Evolutionary conservation across 768 basidiomycete species (phyloP), one percentile per base, ranked within the genome.

Genomic region (Mycena rebaudengoi): DNA sequence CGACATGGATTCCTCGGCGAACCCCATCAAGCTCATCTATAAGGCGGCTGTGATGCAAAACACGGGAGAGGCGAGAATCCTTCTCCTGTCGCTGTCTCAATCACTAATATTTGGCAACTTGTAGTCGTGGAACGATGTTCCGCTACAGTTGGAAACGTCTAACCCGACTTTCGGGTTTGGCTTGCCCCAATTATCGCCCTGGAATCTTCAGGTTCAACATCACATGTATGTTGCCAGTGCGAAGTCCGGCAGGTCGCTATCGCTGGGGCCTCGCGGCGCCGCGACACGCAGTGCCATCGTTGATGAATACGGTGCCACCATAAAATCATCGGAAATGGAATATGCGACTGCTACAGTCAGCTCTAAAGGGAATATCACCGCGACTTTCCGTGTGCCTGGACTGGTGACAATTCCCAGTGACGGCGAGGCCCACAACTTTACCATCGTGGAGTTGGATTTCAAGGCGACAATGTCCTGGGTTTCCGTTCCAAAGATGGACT

Each of bases 401-500:
- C 63, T 77, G 11, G 79, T 82, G 39, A 77, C 69, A 16, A 75
- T 85, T 18, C 82, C 82, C 0, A 78, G 76, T 37, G 82, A 84
- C 62, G 75, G 74, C 3, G 74, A 67, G 4, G 67, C 73, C 4
- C 82, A 83, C 55, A 83, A 76, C 37, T 79, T 83, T 7, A 82
- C 81, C 0, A 78, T 85, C 29, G 74, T 71, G 2, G 70, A 79
- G 60, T 60, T 83, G 32, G 59, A 65, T 0, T 69, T 82, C 40
- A 74, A 80, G 29, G 79, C 83, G 0, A 62, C 62, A 11, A 79
- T 83, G 78, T 74, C 74, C n/a, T 83, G 82, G 82, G 70, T 82
- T 4, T 67, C 73, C 32, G 78, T 82, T 0, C 82, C 82, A 6
- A 82, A 78, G 65, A 67, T 69, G 26, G 79, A 81, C 49, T 60